phyloP scores from a whole-genome alignment of 2,329 filamentous ascomycete species.

The Aurifilum marmelostoma region DNA sequence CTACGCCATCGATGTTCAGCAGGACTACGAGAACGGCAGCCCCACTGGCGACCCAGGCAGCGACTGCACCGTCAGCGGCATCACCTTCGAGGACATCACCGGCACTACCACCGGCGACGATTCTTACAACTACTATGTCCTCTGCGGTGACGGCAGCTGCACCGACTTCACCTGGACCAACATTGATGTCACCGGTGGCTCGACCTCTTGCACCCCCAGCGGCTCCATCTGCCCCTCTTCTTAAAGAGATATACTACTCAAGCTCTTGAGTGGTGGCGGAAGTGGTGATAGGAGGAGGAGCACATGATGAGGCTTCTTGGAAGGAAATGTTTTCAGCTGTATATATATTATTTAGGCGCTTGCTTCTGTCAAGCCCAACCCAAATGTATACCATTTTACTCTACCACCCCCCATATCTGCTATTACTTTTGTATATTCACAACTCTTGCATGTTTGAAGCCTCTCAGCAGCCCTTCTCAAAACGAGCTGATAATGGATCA shows the following conservation, averaged over 20 bases:
- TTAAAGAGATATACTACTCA: neutral
- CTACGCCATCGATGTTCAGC: conserved; percentile 46
- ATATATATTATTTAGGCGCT: conserved; percentile 2
- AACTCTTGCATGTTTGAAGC: too few species aligned
- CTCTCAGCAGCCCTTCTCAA: too few species aligned
- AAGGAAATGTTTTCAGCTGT: conserved; percentile 8
- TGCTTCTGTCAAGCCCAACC: neutral
- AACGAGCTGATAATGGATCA: neutral
- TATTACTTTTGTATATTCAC: too few species aligned
- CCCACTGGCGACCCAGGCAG: conserved; percentile 47
- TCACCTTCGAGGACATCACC: conserved; percentile 48
- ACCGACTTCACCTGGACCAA: conserved; percentile 58
- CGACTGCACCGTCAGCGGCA: conserved; percentile 56
- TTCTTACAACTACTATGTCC: conserved; percentile 52
- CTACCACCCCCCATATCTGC: neutral
- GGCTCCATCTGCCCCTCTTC: conserved; percentile 17
- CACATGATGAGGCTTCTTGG: too few species aligned
- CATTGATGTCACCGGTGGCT: conserved; percentile 54
- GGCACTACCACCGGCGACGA: conserved; percentile 43
- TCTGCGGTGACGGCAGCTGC: conserved; percentile 56
- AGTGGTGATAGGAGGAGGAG: neutral
- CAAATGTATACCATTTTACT: neutral
- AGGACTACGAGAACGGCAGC: conserved; percentile 50
- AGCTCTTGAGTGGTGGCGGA: neutral
- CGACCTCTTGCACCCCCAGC: conserved; percentile 27